Evolutionary conservation across 208 protist genomes (phyloP), one percentile per base, ranked within the genome.

Genomic region (Wallacemonas sp.): DNA sequence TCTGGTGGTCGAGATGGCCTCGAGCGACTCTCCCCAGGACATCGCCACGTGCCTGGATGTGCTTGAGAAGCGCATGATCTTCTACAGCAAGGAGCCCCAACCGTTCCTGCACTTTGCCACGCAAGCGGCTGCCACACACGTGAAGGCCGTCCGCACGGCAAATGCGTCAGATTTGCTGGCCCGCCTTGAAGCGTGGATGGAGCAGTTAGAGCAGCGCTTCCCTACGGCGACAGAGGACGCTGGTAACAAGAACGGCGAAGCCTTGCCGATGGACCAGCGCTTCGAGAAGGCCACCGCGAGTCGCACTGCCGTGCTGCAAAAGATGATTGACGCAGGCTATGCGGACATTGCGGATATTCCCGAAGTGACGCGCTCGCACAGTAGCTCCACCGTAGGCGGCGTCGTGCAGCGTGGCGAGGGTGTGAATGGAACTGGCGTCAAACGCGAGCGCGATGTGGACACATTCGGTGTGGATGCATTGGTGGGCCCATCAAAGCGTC

Each of bases 41-140:
- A 55, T 66, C 17, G n/a, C 41, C 21, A 61, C 64, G 19, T 96
- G 90, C 63, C 66, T 96, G 59, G 81, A 90, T 4, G 70, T 66
- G 9, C 62, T 96, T 9, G 82, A 94, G 70, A 82, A 72, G 53
- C 72, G 76, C 51, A 88, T 96, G 87, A 91, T 94, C 70, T 91
- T 94, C 55, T 96, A 96, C 79, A 75, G 72, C 54, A 88, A 86
- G 21, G 86, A 90, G 9, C 49, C 82, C n/a, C 83, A 87, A 59
- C 75, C 80, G 2, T 92, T 82, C 62, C 62, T 94, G 33, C 54
- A 79, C 31, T 84, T 81, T 47, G 84, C 77, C 44, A 71, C 62
- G 8, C 4, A 34, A 3, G 62, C 65, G 27, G 82, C 82, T 1
- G 31, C 79, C 15, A 39, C 28, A 1, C 59, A 56, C 12, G 28